Evolutionary conservation across 768 basidiomycete species (phyloP).

Genomic region (Cyathus striatus): DNA sequence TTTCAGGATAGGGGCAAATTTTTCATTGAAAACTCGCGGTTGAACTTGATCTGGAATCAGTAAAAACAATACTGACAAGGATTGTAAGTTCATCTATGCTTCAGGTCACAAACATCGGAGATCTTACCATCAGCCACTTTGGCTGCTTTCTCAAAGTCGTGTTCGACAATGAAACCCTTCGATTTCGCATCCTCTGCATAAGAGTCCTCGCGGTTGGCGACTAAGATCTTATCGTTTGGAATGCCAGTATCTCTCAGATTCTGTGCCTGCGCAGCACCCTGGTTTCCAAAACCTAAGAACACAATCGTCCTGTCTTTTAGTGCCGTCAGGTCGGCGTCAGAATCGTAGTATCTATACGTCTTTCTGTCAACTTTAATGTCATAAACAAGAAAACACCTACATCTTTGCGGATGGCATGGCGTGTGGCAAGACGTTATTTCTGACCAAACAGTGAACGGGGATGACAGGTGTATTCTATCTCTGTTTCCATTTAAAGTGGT

Average conservation of each 20-base stretch:
- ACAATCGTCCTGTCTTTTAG: constrained; percentile 49
- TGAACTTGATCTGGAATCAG: constrained; percentile 64
- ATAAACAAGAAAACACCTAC: constrained; percentile 26
- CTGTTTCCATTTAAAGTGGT: too few species aligned
- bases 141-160: constrained; percentile 52
- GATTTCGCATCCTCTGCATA: constrained; percentile 54
- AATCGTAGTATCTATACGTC: constrained; percentile 47
- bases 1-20: constrained; percentile 47
- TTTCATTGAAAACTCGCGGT: constrained; percentile 54
- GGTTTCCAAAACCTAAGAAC: constrained; percentile 63
- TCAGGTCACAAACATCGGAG: not conserved
- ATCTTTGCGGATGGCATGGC: too few species aligned
- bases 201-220: constrained; percentile 52
- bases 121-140: constrained; percentile 48
- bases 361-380: not conserved
- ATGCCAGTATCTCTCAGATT: constrained; percentile 62
- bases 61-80: constrained; percentile 46
- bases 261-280: constrained; percentile 63
- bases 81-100: not conserved
- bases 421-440: constrained; percentile 29
- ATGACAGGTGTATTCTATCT: not conserved
- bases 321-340: constrained; percentile 48
- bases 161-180: constrained; percentile 53
- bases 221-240: constrained; percentile 52
- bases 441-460: not conserved